A percentile compares a stretch with the other conserved stretches of the same genome.
Conservation (phyloP, 1,284 basidiomycete species). For the Cryptococcus sp. region DNA sequence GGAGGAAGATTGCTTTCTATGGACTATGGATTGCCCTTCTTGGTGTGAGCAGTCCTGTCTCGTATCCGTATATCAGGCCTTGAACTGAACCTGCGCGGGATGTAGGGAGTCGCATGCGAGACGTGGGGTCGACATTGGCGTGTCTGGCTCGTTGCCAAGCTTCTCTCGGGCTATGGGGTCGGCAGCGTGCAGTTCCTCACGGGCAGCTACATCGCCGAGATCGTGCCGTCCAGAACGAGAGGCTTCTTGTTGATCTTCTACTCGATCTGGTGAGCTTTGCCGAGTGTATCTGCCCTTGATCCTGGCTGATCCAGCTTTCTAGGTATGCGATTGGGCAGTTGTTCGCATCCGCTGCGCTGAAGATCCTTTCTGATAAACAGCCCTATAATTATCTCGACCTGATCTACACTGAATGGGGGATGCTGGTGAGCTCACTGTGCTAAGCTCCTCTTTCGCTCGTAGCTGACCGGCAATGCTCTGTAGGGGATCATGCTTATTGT, state of each 20-base stretch:
- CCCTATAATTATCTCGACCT: constrained; percentile 17
- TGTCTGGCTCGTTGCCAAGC: constrained; percentile 22
- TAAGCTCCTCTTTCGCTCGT: not conserved
- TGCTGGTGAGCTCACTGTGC: constrained; percentile 4
- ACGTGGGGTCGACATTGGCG: constrained; percentile 8
- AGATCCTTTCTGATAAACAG: constrained; percentile 8
- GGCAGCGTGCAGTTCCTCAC: constrained; percentile 21
- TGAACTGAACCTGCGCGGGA: no score
- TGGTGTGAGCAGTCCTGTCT: not conserved
- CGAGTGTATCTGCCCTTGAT: not conserved
- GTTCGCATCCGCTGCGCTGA: constrained; percentile 11
- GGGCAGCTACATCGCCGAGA: constrained; percentile 20
- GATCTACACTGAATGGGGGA: constrained; percentile 19
- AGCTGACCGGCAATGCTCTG: not conserved
- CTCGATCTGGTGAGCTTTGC: constrained; percentile 5
- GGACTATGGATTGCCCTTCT: constrained; percentile 17
- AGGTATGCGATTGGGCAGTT: constrained; percentile 15
- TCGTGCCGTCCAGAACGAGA: constrained; percentile 16
- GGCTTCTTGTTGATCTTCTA: constrained; percentile 22
- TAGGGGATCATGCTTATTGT: constrained; percentile 18
- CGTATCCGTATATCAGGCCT: no score
- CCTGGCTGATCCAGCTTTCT: not conserved
- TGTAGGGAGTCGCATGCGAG: constrained; percentile 12
- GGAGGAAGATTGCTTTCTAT: constrained; percentile 18
- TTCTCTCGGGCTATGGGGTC: constrained; percentile 18